Base-by-base conservation (phyloP, 805 yeast genomes). In the Lipomyces spencermartinsiae region DNA sequence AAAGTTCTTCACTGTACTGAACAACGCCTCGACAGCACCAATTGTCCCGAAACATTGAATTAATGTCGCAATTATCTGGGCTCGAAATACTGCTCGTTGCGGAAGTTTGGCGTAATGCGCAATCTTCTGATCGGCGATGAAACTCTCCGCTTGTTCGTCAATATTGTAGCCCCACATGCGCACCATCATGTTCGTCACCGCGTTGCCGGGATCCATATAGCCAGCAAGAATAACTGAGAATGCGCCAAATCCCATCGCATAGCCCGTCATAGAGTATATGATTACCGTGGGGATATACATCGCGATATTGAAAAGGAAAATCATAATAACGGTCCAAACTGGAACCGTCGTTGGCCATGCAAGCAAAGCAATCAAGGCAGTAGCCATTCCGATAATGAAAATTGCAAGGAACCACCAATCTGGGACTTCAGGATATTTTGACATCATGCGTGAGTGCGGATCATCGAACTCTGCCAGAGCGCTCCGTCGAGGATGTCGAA, bases 121-220 rank as follows among this genome's bases (percentile, higher is more conserved):
- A 79, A 83, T 76, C 74, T 85, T 86, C 73, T 81, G 82, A 73
- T 86, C 86, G 73, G 85, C 83, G 62, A 87, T 84, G 76, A 85
- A 88, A 73, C 81, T 83, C 66, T 87, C 86, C 12, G 91, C 89
- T 77, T 88, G 91, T 33, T 85, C 84, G 74, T 86, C 89, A 68
- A 87, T 85, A 73, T 86, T 87, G 57, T 85, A 84, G 57, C 87
- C 87, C 64, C 80, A 81, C 0, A 84, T 83, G 71, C 85, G 85
- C 64, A 86, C 74, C 9, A 84, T 79, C 80, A 83, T 83, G 64
- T 85, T 76, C 1, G 88, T 89, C 56, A 80, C 75, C 29, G 87
- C 87, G 64, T 85, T 84, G 58, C 86, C 87, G 14, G 87, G 87
- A 53, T 62, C 68, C 69, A 66, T 66, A 31, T 65, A 64, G 14